phyloP scores from a whole-genome alignment of 2,329 filamentous ascomycete genomes.

The Penicillium aurantiogriseum region DNA sequence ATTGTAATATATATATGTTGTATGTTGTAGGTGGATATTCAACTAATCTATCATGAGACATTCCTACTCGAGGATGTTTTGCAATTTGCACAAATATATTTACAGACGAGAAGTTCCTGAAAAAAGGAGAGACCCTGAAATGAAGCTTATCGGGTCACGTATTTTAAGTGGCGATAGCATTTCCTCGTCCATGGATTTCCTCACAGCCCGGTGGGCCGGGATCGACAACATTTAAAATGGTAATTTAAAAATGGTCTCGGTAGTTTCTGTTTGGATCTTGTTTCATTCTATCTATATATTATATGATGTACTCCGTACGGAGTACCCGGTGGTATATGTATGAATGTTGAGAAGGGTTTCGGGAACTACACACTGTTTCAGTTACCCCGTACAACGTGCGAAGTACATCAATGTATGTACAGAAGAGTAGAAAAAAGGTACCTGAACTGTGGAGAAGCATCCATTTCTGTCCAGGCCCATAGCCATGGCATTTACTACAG shows the following conservation, averaged over 20 bases:
- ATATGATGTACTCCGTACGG: too few relatives aligned
- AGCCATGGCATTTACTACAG: background rate
- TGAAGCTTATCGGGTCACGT: conserved; percentile 13
- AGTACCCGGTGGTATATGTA: too few relatives aligned
- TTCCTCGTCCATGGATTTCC: conserved; percentile 11
- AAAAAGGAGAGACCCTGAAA: conserved; percentile 11
- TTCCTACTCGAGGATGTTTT: background rate
- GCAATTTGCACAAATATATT: background rate
- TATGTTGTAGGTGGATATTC: background rate
- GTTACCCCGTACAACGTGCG: background rate
- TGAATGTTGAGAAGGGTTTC: conserved; percentile 2
- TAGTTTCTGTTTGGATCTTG: background rate
- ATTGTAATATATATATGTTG: background rate
- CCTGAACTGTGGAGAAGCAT: conserved; percentile 4
- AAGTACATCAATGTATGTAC: background rate
- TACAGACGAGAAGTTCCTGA: background rate
- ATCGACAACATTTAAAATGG: conserved; percentile 18
- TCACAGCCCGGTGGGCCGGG: conserved; percentile 15
- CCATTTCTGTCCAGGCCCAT: background rate
- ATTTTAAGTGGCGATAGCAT: conserved; percentile 12
- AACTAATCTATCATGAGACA: background rate
- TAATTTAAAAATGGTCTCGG: background rate
- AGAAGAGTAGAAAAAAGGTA: background rate
- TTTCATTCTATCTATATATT: conserved; percentile 15
- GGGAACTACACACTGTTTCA: background rate